phyloP scores from a whole-genome alignment of 768 basidiomycete species.

The Auriscalpium vulgare region DNA sequence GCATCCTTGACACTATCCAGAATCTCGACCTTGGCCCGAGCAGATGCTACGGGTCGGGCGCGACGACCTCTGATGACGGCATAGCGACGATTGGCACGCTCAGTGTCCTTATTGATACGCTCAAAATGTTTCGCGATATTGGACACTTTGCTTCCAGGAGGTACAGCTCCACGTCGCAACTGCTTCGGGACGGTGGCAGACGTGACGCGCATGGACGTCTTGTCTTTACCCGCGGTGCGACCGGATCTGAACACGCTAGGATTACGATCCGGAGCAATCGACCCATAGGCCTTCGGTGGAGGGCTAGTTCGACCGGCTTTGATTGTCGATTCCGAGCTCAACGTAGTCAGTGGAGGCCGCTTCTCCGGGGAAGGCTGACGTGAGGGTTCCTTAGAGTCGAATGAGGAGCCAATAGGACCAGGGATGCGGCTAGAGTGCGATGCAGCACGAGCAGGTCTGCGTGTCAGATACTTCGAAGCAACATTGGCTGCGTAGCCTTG shows the following conservation, averaged over 20 bases:
- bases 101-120: slow-evolving; percentile 65
- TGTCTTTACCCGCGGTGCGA: slow-evolving; percentile 30
- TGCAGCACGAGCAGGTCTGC: slow-evolving; percentile 35
- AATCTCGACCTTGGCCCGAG: slow-evolving; percentile 82
- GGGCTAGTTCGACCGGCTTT: slow-evolving; percentile 25
- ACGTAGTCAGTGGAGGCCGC: slow-evolving; percentile 24
- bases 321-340: slow-evolving; percentile 17
- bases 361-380: slow-evolving; percentile 73
- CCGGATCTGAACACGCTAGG: slow-evolving; percentile 28
- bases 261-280: slow-evolving; percentile 23
- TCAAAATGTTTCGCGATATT: slow-evolving; percentile 90
- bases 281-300: slow-evolving; percentile 32
- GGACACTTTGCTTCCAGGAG: slow-evolving; percentile 64
- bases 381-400: slow-evolving; percentile 55
- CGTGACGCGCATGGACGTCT: slow-evolving; percentile 33
- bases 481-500: slow-evolving; percentile 90
- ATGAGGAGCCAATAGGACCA: slow-evolving; percentile 37
- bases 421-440: slow-evolving; percentile 38
- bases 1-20: slow-evolving; percentile 88
- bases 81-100: slow-evolving; percentile 70
- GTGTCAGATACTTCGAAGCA: slow-evolving; percentile 64
- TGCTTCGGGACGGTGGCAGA: slow-evolving; percentile 38
- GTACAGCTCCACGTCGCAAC: slow-evolving; percentile 43
- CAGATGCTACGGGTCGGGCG: slow-evolving; percentile 84
- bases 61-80: slow-evolving; percentile 81